Conservation (phyloP, 2,329 filamentous ascomycete species). For the Colletotrichum sp. region DNA sequence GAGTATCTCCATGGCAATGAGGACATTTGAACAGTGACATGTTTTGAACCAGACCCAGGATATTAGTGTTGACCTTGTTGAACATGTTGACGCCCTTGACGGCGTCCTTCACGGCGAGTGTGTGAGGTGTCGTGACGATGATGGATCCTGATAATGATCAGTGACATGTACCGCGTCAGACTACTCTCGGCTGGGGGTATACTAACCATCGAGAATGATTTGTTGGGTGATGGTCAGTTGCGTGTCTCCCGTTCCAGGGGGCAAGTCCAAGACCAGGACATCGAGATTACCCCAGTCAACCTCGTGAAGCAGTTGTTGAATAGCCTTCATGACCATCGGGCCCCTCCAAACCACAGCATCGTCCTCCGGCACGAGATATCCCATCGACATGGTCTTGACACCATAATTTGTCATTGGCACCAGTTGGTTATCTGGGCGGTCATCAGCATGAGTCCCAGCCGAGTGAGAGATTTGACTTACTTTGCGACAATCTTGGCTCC, state of each 20-base stretch:
- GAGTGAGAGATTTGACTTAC: conserved; percentile 44
- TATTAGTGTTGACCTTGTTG: conserved; percentile 78
- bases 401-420: conserved; percentile 93
- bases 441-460: neutral
- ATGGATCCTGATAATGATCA: conserved; percentile 64
- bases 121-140: conserved; percentile 92
- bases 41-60: conserved; percentile 89
- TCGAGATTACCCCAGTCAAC: conserved; percentile 94
- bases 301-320: conserved; percentile 93
- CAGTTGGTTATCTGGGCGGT: conserved; percentile 72
- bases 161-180: neutral
- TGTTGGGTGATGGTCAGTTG: conserved; percentile 98
- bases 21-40: conserved; percentile 88
- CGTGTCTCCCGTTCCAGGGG: conserved; percentile 93
- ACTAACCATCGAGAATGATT: conserved; percentile 79
- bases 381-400: conserved; percentile 98
- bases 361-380: conserved; percentile 81
- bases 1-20: conserved; percentile 74
- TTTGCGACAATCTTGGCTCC: conserved; percentile 76
- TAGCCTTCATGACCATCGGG: conserved; percentile 95
- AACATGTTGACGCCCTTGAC: conserved; percentile 94
- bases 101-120: conserved; percentile 89
- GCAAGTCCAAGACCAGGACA: conserved; percentile 86
- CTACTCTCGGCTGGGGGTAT: neutral
- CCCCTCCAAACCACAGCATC: conserved; percentile 94